Conservation (phyloP, 208 protist species). For the Leptomonas pyrrhocoris region DNA sequence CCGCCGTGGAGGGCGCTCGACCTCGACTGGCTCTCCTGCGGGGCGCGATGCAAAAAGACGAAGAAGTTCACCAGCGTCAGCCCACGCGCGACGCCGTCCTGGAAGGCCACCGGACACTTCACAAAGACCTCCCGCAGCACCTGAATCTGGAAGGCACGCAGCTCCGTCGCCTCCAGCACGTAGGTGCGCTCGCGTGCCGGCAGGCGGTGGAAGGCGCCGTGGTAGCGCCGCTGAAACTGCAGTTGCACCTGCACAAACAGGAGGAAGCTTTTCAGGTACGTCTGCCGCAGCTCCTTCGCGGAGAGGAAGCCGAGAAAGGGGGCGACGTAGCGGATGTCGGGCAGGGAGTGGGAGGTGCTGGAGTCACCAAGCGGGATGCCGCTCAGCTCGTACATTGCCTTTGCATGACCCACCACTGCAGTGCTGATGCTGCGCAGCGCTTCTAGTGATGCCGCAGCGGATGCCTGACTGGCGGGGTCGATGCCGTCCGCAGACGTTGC, state of each 20-base stretch:
- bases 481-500: slow-evolving; percentile 1
- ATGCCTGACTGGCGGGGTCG: slow-evolving; percentile 5
- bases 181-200: slow-evolving; percentile 39
- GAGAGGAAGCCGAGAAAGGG: slow-evolving; percentile 76
- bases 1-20: slow-evolving; percentile 4
- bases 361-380: slow-evolving; percentile 42
- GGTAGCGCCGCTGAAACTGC: slow-evolving; percentile 48
- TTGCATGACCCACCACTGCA: slow-evolving; percentile 47
- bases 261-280: slow-evolving; percentile 61
- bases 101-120: slow-evolving; percentile 45
- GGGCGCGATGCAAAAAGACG: slow-evolving; percentile 62
- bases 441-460: slow-evolving; percentile 2
- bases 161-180: slow-evolving; percentile 48
- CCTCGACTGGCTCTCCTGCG: slow-evolving; percentile 42
- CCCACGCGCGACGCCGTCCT: slow-evolving; percentile 47
- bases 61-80: slow-evolving; percentile 69
- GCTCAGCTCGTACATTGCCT: slow-evolving; percentile 70
- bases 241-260: slow-evolving; percentile 82
- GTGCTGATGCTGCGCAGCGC: slow-evolving; percentile 40
- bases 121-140: slow-evolving; percentile 70
- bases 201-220: slow-evolving; percentile 32
- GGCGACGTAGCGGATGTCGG: slow-evolving; percentile 73
- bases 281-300: slow-evolving; percentile 49
- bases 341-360: slow-evolving; percentile 22
- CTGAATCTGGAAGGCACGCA: slow-evolving; percentile 44